Conservation (phyloP, 2,329 filamentous ascomycete genomes). For the Alternaria sp. region DNA sequence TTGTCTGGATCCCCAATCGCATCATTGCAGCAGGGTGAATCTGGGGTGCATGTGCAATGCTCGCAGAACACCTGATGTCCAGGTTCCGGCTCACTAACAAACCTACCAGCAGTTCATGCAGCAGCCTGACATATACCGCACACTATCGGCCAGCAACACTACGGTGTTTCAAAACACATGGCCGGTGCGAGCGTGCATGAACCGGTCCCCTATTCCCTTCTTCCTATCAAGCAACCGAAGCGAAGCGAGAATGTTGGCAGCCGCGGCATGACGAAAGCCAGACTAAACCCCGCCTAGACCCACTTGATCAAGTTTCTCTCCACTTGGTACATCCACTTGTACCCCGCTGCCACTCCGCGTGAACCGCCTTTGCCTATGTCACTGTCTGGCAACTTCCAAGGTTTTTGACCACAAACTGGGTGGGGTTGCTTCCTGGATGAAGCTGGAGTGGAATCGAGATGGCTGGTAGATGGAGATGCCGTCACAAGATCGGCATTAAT, state of each 20-base stretch:
- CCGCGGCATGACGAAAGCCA: conserved; percentile 11
- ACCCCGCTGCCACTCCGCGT: conserved; percentile 15
- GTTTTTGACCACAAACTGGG: not conserved
- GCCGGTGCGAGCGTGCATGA: conserved; percentile 19
- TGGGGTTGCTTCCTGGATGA: not conserved
- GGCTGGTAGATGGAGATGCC: conserved; percentile 5
- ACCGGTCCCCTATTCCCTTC: conserved; percentile 5
- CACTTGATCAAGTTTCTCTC: not conserved
- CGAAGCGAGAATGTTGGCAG: not conserved
- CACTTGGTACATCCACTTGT: conserved; percentile 1
- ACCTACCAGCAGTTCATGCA: conserved; percentile 14
- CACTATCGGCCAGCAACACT: not conserved
- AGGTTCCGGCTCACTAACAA: not conserved
- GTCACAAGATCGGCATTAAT: conserved; percentile 3
- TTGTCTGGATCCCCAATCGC: not conserved
- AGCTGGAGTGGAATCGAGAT: not conserved
- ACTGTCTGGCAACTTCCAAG: not conserved
- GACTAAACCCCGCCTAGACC: conserved; percentile 8
- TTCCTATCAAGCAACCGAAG: conserved; percentile 9
- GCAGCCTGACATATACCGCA: conserved; percentile 7
- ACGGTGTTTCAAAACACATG: conserved; percentile 19
- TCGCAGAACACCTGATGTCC: not conserved
- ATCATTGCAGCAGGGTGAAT: not conserved
- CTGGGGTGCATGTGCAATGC: not conserved
- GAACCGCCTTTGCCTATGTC: conserved; percentile 18